Evolutionary conservation across 768 basidiomycete species (phyloP), one percentile per base, ranked within the genome.

Genomic region (Suillus fuscotomentosus): DNA sequence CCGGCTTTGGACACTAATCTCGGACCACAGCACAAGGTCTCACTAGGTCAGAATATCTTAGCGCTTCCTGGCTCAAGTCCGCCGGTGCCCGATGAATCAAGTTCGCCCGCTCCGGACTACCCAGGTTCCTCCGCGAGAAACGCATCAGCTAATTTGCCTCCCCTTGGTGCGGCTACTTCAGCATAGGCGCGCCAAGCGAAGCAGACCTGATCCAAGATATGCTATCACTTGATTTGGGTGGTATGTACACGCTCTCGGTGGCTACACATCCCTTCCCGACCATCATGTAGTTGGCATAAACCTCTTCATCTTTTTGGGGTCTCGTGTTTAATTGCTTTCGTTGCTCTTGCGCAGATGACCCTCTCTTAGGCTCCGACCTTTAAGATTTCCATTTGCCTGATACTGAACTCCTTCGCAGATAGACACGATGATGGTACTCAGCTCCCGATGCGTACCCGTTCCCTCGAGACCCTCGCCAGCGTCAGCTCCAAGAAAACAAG

Each of bases 161-260:
- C 5, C 3, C 11, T 11, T 20, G 17, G 22, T 42, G 24, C 36
- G 36, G 36, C 17, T 42, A 59, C 57, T 31, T 42, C 17, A 31
- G 17, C 24, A 41, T 42, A 10, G 10, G 41, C 57, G 41, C 24
- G 5, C 17, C 57, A 42, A 59, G 27, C 55, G 66, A 67, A 11
- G 65, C 50, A 0, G 71, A 68, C 56, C 61, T 76, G 67, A 64
- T 60, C 3, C 63, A 69, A 36, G 71, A 62, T 6, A 36, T 77
- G 24, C 48, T 41, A 17, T 76, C 68, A 14, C 70, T 76, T 67
- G 64, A 54, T 48, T 64, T 77, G 2, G 24, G 66, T n/a, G 75
- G 75, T 76, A 70, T 63, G 75, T 77, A 8, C 65, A 36, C 42
- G 7, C 57, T 59, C 41, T 42, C 10, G 57, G 41, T 42, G 41